Evolutionary conservation across 2,329 filamentous ascomycete species (phyloP), one percentile per base, ranked within the genome.

Genomic region (Didymosphaeria variabile): DNA sequence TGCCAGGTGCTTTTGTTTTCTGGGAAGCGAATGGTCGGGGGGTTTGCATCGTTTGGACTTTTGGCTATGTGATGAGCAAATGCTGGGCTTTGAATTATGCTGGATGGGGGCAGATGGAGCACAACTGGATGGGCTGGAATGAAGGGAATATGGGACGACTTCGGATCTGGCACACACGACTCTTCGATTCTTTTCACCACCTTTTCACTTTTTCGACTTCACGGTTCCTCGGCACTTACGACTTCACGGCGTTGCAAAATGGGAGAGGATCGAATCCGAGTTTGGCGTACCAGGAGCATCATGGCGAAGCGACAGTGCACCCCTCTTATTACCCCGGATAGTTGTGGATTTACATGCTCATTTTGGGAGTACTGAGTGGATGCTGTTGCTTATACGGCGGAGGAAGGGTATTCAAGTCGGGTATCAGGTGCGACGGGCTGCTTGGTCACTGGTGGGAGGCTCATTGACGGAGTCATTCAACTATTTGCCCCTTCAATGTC

Each of bases 231-330:
- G 56, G 49, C n/a, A 47, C 19, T 59, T 32, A 59, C 57, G 57
- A 59, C 42, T 54, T 54, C 15, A 58, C 42, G 57, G 57, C 57
- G 57, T 59, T 59, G 44, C 29, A 45, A 59, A 59, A 59, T 54
- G 26, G 42, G 57, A 23, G 42, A n/a, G 50, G 57, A 54, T 40
- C 29, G 26, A 29, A 38, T 44, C 34, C 57, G 31, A 29, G 40
- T 23, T 21, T 21, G 49, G 49, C 50, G 49, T 47, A n/a, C 32
- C 21, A 9, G 57, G 57, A 38, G 50, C 57, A 59, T 59, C 15
- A 59, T 31, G 50, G 57, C 50, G 57, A 34, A 54, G n/a, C 23
- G 50, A 45, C 36, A 52, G 13, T 40, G 17, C 36, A 23, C 19
- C 7, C 12, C 32, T 47, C 19, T 21, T 49, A 54, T 34, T 49